Base-by-base conservation (phyloP, 2,329 filamentous ascomycete genomes). In the Didymella arachidicola region DNA sequence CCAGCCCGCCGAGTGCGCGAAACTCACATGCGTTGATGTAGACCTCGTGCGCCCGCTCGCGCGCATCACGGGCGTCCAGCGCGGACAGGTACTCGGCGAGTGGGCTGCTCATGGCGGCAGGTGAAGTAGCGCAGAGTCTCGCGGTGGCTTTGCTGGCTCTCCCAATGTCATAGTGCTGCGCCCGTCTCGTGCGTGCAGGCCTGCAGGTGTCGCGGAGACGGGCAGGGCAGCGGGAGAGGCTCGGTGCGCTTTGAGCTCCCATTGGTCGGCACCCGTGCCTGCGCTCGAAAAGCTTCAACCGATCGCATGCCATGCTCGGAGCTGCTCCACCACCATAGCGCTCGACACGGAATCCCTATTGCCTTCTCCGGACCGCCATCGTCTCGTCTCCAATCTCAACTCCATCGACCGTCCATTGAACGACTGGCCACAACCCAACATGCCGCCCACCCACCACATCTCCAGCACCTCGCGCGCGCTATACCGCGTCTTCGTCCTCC, bases 11-110 rank as follows among this genome's bases (percentile, higher is more conserved):
- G 7, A 26, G 2, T 25, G 11, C 18, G n/a, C 1, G 43, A 36
- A 27, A 64, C 86, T 66, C 75, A 96, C 93, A 97, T 61, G 91
- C 89, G 74, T 92, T 84, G 70, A 96, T 90, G 61, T 96, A 84
- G 51, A 87, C 84, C 70, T 82, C 79, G 67, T 88, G 86, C 57
- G 82, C 82, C 71, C 86, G 84, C 71, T 92, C 89, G 62, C 87
- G 84, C 71, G 87, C 84, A 69, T 92, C 91, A 63, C 87, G 83
- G 69, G 89, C 88, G 67, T 87, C 84, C 65, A 98, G 83, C 64
- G 89, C 89, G 61, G 86, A 82, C 62, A 91, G 82, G 77, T 96
- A 97, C 71, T 96, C 90, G 66, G 91, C 87, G 71, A 89, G 86
- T 91, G 93, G 96, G 80, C 85, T 86, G 63, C 86, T 83, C 85